Evolutionary conservation across 208 protist genomes (phyloP).

Genomic region (Crithidia acanthocephali): DNA sequence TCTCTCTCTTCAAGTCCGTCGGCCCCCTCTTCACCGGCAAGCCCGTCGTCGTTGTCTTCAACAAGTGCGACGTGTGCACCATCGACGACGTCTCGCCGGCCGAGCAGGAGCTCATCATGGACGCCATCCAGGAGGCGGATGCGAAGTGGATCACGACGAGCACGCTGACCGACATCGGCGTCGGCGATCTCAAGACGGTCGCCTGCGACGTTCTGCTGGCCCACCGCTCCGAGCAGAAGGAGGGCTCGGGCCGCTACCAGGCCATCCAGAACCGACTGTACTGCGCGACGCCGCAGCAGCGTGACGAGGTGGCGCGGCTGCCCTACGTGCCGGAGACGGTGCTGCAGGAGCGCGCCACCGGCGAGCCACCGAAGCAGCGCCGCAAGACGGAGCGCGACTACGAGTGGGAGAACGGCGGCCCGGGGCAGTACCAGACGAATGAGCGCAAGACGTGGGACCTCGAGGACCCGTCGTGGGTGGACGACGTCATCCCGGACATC

Average conservation of each 20-base stretch:
- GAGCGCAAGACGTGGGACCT: constrained; percentile 92
- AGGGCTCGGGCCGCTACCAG: constrained; percentile 91
- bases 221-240: constrained; percentile 95
- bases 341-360: constrained; percentile 39
- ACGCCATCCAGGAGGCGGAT: constrained; percentile 78
- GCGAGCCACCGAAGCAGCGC: constrained; percentile 44
- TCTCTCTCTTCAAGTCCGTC: constrained; percentile 98
- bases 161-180: constrained; percentile 96
- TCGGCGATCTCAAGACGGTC: constrained; percentile 90
- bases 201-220: constrained; percentile 97
- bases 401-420: constrained; percentile 93
- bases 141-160: constrained; percentile 94
- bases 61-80: constrained; percentile 99
- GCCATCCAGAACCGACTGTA: constrained; percentile 94
- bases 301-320: constrained; percentile 89
- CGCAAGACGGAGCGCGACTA: constrained; percentile 93
- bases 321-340: constrained; percentile 87
- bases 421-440: constrained; percentile 92
- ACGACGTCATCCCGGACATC: constrained; percentile 99
- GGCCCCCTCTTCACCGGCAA: constrained; percentile 99
- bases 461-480: constrained; percentile 96
- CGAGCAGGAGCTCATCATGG: constrained; percentile 89
- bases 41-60: constrained; percentile 99
- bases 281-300: constrained; percentile 81
- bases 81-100: constrained; percentile 88